Evolutionary conservation across 2,329 filamentous ascomycete species (phyloP).

Genomic region (Claviceps sp.): DNA sequence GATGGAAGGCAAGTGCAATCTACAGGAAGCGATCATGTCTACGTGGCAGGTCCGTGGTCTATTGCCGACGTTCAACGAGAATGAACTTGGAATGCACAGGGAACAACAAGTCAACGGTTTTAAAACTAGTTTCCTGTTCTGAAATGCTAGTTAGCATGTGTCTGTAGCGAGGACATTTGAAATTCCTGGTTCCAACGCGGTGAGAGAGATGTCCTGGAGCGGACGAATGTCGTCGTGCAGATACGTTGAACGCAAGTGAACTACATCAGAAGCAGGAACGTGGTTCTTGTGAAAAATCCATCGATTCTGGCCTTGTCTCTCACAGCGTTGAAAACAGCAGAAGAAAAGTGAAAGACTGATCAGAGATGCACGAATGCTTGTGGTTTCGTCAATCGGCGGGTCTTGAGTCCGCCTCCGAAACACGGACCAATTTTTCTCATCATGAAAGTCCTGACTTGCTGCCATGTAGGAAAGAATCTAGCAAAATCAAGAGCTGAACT

Average conservation of each 20-base stretch:
- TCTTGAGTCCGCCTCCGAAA: conserved; percentile 90
- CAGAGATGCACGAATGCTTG: conserved; percentile 69
- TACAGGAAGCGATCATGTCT: neutral
- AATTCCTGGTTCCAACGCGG: neutral
- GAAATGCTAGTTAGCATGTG: neutral
- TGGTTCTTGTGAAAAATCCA: neutral
- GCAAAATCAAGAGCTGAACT: neutral
- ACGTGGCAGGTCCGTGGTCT: neutral
- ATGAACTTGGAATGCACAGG: neutral
- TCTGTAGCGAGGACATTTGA: neutral
- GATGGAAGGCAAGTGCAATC: neutral
- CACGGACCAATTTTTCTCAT: conserved; percentile 92
- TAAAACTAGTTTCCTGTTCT: neutral
- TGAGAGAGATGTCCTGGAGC: neutral
- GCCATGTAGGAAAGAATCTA: neutral
- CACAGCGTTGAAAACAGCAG: neutral
- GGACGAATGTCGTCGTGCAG: neutral
- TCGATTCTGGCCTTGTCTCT: neutral
- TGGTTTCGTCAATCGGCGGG: conserved; percentile 67
- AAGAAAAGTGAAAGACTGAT: conserved; percentile 17
- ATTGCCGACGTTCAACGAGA: neutral
- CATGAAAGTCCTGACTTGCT: conserved; percentile 19
- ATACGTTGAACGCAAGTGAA: neutral
- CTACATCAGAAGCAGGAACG: neutral
- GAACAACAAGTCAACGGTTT: neutral